phyloP scores from a whole-genome alignment of 1,139 yeast genomes.

The Blastobotrys raffinosifermentans region DNA sequence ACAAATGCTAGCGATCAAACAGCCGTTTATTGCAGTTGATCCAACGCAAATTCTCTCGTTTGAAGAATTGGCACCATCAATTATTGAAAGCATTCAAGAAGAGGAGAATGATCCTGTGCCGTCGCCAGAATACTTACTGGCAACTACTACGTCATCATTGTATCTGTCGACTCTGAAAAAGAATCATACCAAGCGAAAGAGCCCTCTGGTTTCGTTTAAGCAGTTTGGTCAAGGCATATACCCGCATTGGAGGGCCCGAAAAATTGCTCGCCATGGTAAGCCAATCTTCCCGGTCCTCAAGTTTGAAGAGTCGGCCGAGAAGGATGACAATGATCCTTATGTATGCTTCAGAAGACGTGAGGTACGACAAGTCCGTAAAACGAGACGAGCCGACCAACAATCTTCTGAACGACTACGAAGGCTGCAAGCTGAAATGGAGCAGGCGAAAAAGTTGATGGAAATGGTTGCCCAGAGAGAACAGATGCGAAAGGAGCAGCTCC shows the following conservation, averaged over 20 bases:
- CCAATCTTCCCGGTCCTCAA: constrained; percentile 68
- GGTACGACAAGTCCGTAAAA: constrained; percentile 90
- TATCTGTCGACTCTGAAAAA: constrained; percentile 11
- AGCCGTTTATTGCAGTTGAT: constrained; percentile 83
- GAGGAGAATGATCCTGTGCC: constrained; percentile 32
- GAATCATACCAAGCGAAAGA: constrained; percentile 4
- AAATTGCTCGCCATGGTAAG: constrained; percentile 64
- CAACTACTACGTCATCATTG: constrained; percentile 14
- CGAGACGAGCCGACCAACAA: constrained; percentile 88
- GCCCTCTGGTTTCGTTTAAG: constrained; percentile 47
- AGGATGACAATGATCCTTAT: constrained; percentile 92
- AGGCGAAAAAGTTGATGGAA: constrained; percentile 66
- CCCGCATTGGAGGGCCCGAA: constrained; percentile 75
- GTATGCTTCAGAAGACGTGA: constrained; percentile 95
- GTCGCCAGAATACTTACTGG: constrained; percentile 31
- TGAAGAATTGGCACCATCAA: constrained; percentile 49
- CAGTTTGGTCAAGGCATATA: constrained; percentile 65
- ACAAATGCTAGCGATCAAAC: constrained; percentile 65
- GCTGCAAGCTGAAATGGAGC: constrained; percentile 68
- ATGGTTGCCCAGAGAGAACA: constrained; percentile 72
- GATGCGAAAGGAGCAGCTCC: constrained; percentile 51
- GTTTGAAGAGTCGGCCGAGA: constrained; percentile 83
- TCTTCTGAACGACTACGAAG: constrained; percentile 79
- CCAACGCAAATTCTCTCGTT: constrained; percentile 68
- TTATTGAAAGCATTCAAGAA: constrained; percentile 25